phyloP scores from a whole-genome alignment of 225 moss, liverwort and hornwort species.

The Neckera pumila region DNA sequence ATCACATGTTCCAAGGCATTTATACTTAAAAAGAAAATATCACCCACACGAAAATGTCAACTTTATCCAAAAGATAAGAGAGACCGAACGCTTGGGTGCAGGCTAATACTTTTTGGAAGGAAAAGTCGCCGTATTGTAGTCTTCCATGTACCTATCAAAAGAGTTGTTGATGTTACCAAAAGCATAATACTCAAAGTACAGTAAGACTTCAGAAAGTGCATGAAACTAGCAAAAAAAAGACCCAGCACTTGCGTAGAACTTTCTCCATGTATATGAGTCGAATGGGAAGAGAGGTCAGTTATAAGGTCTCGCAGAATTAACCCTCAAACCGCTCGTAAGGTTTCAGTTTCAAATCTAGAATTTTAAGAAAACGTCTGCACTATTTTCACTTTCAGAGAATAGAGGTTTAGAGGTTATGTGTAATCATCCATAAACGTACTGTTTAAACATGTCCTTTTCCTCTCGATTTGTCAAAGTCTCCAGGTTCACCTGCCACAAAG shows the following conservation, averaged over 20 bases:
- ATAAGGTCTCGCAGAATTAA: neutral
- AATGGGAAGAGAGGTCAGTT: neutral
- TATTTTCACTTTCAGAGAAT: neutral
- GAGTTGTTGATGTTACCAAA: neutral
- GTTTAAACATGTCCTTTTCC: constrained; percentile 98
- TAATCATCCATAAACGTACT: constrained; percentile 37
- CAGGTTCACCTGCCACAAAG: constrained; percentile 63
- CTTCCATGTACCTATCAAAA: constrained; percentile 85
- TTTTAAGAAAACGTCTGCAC: neutral
- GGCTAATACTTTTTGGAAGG: constrained; percentile 80
- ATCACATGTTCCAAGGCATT: neutral
- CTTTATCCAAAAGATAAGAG: neutral
- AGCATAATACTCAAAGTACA: neutral
- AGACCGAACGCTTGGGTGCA: neutral
- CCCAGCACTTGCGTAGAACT: neutral
- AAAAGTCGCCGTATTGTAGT: constrained; percentile 91
- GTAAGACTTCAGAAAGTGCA: neutral
- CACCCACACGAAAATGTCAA: neutral
- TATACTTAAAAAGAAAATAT: neutral
- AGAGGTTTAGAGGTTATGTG: neutral
- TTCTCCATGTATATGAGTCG: neutral
- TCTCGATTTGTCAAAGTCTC: constrained; percentile 87
- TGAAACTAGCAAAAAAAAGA: neutral
- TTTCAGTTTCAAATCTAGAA: neutral
- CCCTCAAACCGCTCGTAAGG: neutral